Conservation (phyloP, 2,329 filamentous ascomycete genomes). For the Chaetomium olivaceum region DNA sequence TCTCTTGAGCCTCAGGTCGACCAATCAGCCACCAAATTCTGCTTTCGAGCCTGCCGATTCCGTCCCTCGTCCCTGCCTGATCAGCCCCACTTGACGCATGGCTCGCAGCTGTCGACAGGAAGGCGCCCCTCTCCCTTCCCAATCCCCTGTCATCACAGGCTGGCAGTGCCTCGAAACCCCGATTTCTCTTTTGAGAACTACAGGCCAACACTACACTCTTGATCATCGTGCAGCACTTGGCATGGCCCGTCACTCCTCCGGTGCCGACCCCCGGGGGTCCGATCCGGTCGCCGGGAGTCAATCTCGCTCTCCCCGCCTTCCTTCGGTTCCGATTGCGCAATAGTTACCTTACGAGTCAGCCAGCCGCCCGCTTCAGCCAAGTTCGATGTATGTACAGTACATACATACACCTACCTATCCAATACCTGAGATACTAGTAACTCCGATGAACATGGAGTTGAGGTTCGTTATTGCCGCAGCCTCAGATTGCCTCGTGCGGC, state of each 20-base stretch:
- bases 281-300: not conserved
- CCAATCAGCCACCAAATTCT: constrained; percentile 12
- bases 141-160: not conserved
- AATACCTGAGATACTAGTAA: not conserved
- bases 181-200: not conserved
- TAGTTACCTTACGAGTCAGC: too few relatives aligned
- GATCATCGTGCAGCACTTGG: not conserved
- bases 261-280: not conserved
- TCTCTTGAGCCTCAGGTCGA: not conserved
- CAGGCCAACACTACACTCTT: not conserved
- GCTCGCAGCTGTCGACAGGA: constrained; percentile 2
- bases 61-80: constrained; percentile 12
- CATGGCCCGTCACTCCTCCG: not conserved
- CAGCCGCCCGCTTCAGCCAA: not conserved
- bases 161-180: not conserved
- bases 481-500: constrained; percentile 25
- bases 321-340: not conserved
- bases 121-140: not conserved
- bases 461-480: not conserved
- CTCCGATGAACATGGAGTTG: not conserved
- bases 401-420: too few relatives aligned
- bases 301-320: not conserved
- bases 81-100: constrained; percentile 14
- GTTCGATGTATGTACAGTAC: not conserved
- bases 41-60: constrained; percentile 16